Base-by-base conservation (phyloP, 2,329 filamentous ascomycete species). In the Zelopaecilomyces penicillatus region DNA sequence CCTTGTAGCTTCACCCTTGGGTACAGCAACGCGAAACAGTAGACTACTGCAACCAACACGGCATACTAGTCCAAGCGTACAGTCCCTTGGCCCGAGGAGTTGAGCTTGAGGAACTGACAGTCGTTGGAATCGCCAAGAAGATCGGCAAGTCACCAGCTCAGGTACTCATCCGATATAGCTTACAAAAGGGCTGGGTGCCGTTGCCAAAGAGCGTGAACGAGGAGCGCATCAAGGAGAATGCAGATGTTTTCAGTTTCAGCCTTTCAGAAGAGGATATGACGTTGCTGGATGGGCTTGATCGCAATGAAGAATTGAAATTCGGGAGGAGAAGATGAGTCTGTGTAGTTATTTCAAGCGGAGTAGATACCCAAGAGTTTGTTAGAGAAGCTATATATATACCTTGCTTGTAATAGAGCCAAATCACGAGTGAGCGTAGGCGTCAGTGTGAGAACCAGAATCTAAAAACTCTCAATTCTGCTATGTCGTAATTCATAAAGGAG, bases 101-200 rank as follows among this genome's bases (percentile, higher is more conserved):
- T 26, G 57, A 58, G 26, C 47, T 62, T 5, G 65, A 78, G 27
- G 79, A 87, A 54, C 63, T 72, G 44, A 76, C 71, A 0, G 63
- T 88, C 5, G 65, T 70, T 5, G 60, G 59, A 1, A 65, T 87
- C 30, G 76, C 78, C 3, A 60, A 74, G 53, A 81, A 78, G 57
- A 74, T 84, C 58, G 64, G 63, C 34, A 83, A 77, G 57, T 72
- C 73, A 6, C 72, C 79, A 1, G 76, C 77, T 29, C 83, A 88
- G 63, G 65, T 87, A 5, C 64, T 89, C 50, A 69, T 89, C 12
- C 72, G 83, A 48, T 89, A 83, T 58, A 76, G 75, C 48, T 61
- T 88, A 56, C 82, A 88, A 57, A 87, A 85, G 65, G 73, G 69
- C 7, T 85, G 80, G 76, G 72, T 82, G 11, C 80, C 82, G 12